Conservation (phyloP, 495 filamentous ascomycete genomes). For the Xylaria curta region DNA sequence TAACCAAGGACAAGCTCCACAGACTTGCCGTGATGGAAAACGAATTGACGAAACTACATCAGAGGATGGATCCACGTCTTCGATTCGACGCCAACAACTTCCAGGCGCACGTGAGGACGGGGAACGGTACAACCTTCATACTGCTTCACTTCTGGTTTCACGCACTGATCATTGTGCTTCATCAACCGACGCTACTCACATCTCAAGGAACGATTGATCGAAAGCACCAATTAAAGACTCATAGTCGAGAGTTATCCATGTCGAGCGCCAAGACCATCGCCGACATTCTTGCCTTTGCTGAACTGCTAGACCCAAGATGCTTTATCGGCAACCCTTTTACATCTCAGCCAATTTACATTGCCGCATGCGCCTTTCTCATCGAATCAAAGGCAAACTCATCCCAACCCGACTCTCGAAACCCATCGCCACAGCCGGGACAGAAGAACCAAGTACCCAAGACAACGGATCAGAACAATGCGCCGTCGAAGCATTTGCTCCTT, state of each 20-base stretch:
- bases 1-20: constrained; percentile 72
- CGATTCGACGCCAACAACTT: constrained; percentile 84
- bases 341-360: constrained; percentile 88
- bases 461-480: constrained; percentile 52
- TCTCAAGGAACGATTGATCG: constrained; percentile 69
- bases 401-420: constrained; percentile 59
- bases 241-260: constrained; percentile 82
- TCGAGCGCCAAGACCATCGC: constrained; percentile 89
- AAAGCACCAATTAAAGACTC: constrained; percentile 71
- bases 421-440: constrained; percentile 47
- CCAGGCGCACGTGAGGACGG: constrained; percentile 73
- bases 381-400: constrained; percentile 71
- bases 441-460: constrained; percentile 8
- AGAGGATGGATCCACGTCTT: constrained; percentile 71
- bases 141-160: constrained; percentile 94
- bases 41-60: constrained; percentile 79
- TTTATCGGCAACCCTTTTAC: constrained; percentile 87
- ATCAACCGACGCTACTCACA: constrained; percentile 80
- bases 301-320: constrained; percentile 78
- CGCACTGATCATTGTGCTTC: constrained; percentile 80
- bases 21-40: constrained; percentile 75
- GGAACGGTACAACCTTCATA: constrained; percentile 83
- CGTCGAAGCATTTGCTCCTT: constrained; percentile 72
- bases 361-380: constrained; percentile 84
- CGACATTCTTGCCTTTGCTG: constrained; percentile 80